Evolutionary conservation across 179 eudicot species (phyloP), one percentile per base, ranked within the genome.

Genomic region (Patellifolia procumbens): DNA sequence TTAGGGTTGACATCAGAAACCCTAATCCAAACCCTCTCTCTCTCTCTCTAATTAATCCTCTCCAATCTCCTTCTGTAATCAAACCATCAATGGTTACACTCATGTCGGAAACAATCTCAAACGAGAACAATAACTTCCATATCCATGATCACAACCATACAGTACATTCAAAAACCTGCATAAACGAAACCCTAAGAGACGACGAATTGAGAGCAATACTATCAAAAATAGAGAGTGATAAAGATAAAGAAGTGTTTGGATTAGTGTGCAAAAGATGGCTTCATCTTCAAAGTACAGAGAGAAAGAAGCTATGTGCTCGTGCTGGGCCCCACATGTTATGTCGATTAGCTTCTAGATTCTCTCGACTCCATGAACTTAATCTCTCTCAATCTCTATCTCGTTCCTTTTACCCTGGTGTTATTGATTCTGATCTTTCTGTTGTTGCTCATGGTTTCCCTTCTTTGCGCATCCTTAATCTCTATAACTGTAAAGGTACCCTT

Each of bases 281-380:
- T 9, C 83, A 73, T 61, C 76, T 94, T 31, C 98, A 94, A 80
- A 94, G 93, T 88, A 80, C 92, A 9, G 93, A 91, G 60, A 74
- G 97, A 70, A 81, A 48, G 82, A 89, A 85, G 80, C 88, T 94
- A 5, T 87, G 86, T 48, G 98, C 86, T 3, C 90, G 98, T 1
- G 98, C 98, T 43, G 98, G 98, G 11, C 93, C 90, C 37, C 93
- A 86, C 85, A 91, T 94, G 97, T 92, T 94, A 32, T 83, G 80
- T 4, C 90, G 81, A 56, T 74, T 94, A 78, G 97, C 97, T 13
- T 85, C 84, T 5, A 85, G 98, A 1, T 94, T 92, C 81, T 77
- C 87, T 29, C 75, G 81, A 11, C 79, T 92, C 37, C 80, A 39
- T 16, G 89, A 91, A 42, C 91, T 94, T 2, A 92, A 94, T 64